Evolutionary conservation across 345 rosid genomes (phyloP).

Genomic region (Cardiospermum halicacabum): DNA sequence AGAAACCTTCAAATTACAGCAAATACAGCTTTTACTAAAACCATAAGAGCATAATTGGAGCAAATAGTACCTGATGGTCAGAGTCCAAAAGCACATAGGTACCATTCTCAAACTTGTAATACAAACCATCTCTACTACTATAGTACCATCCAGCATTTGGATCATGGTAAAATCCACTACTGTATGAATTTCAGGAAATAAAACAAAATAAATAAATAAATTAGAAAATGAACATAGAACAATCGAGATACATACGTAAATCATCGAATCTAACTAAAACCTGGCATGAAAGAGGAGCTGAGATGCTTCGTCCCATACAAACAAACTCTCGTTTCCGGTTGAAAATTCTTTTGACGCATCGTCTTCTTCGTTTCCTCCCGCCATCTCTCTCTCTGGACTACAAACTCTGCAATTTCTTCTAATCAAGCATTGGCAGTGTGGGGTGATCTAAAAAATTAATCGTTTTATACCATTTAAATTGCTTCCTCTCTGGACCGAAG

Average conservation of each 20-base stretch:
- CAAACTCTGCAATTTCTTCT: neutral
- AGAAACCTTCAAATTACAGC: neutral
- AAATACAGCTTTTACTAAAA: neutral
- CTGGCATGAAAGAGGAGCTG: conserved; percentile 72
- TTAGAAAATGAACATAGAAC: neutral
- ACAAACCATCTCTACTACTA: conserved; percentile 65
- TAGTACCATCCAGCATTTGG: conserved; percentile 89
- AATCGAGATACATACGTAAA: neutral
- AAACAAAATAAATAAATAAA: neutral
- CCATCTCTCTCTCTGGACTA: conserved; percentile 18
- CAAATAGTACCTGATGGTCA: conserved; percentile 29
- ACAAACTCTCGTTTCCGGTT: conserved; percentile 28
- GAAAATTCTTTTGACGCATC: conserved; percentile 17
- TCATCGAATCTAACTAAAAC: conserved; percentile 12
- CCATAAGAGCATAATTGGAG: neutral
- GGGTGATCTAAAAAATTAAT: neutral
- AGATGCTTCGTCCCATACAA: conserved; percentile 65
- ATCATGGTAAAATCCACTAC: conserved; percentile 87
- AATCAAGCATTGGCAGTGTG: neutral
- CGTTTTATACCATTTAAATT: neutral
- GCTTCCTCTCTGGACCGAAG: no score
- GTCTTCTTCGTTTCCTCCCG: conserved; percentile 25
- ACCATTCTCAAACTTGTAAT: conserved; percentile 79
- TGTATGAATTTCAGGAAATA: conserved; percentile 24
- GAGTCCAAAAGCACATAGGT: conserved; percentile 53